These are phyloP conservation scores for Cryphonectria nitschkei DNA, from an alignment of 2,329 filamentous ascomycete species.

Conservation along the genomic window DNA sequence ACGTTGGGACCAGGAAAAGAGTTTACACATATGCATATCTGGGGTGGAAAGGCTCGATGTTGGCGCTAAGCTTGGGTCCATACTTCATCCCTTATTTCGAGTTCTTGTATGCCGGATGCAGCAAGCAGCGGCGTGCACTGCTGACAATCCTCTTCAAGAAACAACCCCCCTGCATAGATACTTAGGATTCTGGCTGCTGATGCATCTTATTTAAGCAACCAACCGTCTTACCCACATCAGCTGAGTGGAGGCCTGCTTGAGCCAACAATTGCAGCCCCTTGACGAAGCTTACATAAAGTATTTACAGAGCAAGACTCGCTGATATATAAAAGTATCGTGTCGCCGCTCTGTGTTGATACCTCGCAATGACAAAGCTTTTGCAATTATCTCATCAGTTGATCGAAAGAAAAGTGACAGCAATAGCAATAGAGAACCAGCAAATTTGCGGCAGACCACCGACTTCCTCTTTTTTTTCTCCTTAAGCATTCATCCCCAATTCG, in stretches of 20 bases:
- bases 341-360: not conserved
- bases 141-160: not conserved
- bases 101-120: not conserved
- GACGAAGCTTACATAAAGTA: not conserved
- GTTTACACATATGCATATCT: not conserved
- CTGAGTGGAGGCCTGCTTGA: not conserved
- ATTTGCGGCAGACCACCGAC: not conserved
- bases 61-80: not conserved
- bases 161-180: not conserved
- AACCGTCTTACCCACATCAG: slow-evolving; percentile 2
- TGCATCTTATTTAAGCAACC: not conserved
- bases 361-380: not conserved
- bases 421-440: not conserved
- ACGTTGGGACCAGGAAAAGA: not conserved
- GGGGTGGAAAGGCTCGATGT: not conserved
- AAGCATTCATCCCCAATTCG: not conserved
- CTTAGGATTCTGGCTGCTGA: not conserved
- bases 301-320: not conserved
- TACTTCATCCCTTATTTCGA: not conserved
- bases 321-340: not conserved
- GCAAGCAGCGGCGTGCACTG: not conserved
- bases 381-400: not conserved
- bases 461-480: not conserved
- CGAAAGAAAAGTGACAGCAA: not conserved
- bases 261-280: not conserved